phyloP scores from a whole-genome alignment of 2,329 filamentous ascomycete species.

The Ophiobolus disseminans region DNA sequence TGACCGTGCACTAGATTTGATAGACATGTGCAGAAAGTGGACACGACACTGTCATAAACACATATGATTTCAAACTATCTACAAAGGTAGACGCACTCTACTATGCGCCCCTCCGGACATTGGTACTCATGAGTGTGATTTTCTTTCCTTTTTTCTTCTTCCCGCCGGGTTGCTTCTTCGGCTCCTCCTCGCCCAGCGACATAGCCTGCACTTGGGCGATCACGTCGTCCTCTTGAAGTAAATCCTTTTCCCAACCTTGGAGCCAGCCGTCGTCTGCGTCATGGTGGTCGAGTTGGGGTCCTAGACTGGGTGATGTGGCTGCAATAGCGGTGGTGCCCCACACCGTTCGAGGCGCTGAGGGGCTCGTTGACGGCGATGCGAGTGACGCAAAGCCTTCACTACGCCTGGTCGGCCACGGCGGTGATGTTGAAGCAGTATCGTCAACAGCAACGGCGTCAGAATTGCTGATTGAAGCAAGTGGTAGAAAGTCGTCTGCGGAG shows the following conservation, averaged over 20 bases:
- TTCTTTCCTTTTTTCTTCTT: slow-evolving; percentile 73
- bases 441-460: slow-evolving; percentile 39
- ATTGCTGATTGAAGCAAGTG: slow-evolving; percentile 38
- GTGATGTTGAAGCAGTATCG: slow-evolving; percentile 52
- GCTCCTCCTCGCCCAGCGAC: slow-evolving; percentile 40
- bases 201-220: slow-evolving; percentile 58
- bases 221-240: slow-evolving; percentile 66
- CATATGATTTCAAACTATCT: too few species aligned
- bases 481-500: slow-evolving; percentile 57
- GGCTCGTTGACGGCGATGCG: slow-evolving; percentile 81
- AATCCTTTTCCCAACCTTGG: slow-evolving; percentile 79
- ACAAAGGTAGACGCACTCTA: too few species aligned
- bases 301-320: slow-evolving; percentile 63
- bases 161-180: slow-evolving; percentile 49
- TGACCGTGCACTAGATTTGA: too few species aligned
- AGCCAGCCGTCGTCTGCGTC: slow-evolving; percentile 81
- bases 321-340: slow-evolving; percentile 84
- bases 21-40: too few species aligned
- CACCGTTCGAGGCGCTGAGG: slow-evolving; percentile 77
- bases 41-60: too few species aligned
- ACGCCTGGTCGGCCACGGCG: slow-evolving; percentile 61
- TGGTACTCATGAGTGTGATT: slow-evolving; percentile 73
- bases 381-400: slow-evolving; percentile 68
- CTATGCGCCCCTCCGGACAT: slow-evolving; percentile 64
- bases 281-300: slow-evolving; percentile 49